Percentiles rank a stretch among this genome's conserved stretches.
phyloP scores from a whole-genome alignment of 305 asterid genomes.

The Plantago coronopus region DNA sequence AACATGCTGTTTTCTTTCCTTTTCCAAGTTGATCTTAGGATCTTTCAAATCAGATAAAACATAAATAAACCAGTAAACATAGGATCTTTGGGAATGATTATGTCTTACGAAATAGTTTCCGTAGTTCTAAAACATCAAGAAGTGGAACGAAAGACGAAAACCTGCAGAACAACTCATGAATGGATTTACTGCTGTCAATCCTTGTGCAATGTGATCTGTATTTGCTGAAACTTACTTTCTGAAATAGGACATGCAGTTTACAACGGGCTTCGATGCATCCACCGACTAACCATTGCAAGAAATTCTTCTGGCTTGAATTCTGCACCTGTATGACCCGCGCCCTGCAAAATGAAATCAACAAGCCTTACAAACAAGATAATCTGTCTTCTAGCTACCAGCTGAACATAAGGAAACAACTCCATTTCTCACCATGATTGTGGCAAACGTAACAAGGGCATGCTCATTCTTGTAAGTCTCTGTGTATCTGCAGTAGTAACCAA shows the following conservation, averaged over 20 bases:
- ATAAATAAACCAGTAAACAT: not conserved
- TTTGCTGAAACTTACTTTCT: not conserved
- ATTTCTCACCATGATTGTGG: slow-evolving; percentile 39
- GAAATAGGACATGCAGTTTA: slow-evolving; percentile 22
- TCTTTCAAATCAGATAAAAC: not conserved
- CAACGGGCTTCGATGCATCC: slow-evolving; percentile 4
- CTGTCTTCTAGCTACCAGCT: too few relatives aligned
- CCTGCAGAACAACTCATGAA: too few relatives aligned
- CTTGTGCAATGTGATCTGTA: not conserved
- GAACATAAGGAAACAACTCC: not conserved
- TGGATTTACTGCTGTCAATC: too few relatives aligned
- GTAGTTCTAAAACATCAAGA: too few relatives aligned
- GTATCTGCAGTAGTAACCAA: slow-evolving; percentile 23
- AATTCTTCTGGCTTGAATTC: slow-evolving; percentile 31
- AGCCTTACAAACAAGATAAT: not conserved
- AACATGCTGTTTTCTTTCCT: slow-evolving; percentile 1
- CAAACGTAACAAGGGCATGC: slow-evolving; percentile 28
- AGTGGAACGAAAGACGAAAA: too few relatives aligned
- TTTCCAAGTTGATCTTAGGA: not conserved
- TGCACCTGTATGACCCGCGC: slow-evolving; percentile 41
- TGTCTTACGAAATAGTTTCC: too few relatives aligned
- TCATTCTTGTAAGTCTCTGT: slow-evolving; percentile 29
- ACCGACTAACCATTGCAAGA: slow-evolving; percentile 17
- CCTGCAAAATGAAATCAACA: slow-evolving; percentile 26
- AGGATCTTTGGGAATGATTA: too few relatives aligned